phyloP scores from a whole-genome alignment of 1,284 basidiomycete species.

The Ceratobasidium sp. region DNA sequence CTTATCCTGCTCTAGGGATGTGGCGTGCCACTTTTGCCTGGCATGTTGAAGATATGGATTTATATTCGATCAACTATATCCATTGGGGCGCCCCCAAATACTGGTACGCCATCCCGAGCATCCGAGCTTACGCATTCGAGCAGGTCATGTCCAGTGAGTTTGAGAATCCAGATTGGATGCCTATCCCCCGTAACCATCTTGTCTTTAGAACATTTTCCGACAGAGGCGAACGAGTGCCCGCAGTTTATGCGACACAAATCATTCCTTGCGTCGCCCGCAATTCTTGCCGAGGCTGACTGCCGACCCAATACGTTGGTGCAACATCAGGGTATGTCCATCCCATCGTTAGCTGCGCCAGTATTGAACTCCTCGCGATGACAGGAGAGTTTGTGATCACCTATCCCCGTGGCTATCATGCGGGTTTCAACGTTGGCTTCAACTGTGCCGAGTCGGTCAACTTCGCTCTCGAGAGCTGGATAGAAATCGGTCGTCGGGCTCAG shows the following conservation, averaged over 20 bases:
- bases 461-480: slow-evolving; percentile 94
- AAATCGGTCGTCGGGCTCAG: slow-evolving; percentile 82
- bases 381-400: slow-evolving; percentile 98
- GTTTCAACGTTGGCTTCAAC: slow-evolving; percentile 97
- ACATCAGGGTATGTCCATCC: slow-evolving; percentile 56
- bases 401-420: slow-evolving; percentile 93
- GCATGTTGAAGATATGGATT: slow-evolving; percentile 98
- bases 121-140: slow-evolving; percentile 78
- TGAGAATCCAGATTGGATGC: no score
- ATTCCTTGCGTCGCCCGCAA: slow-evolving; percentile 89
- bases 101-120: slow-evolving; percentile 97
- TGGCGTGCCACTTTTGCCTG: slow-evolving; percentile 99
- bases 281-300: slow-evolving; percentile 81
- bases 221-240: slow-evolving; percentile 81
- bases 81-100: slow-evolving; percentile 96
- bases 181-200: no score
- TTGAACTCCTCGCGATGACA: slow-evolving; percentile 47
- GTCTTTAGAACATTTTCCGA: slow-evolving; percentile 91
- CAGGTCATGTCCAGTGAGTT: slow-evolving; percentile 77
- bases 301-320: slow-evolving; percentile 90
- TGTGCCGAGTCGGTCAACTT: slow-evolving; percentile 99
- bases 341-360: no score
- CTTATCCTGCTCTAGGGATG: slow-evolving; percentile 62
- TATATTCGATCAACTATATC: slow-evolving; percentile 99
- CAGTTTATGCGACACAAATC: slow-evolving; percentile 98